Evolutionary conservation across 2,329 filamentous ascomycete genomes (phyloP).

Genomic region (Fusarium burgessii): DNA sequence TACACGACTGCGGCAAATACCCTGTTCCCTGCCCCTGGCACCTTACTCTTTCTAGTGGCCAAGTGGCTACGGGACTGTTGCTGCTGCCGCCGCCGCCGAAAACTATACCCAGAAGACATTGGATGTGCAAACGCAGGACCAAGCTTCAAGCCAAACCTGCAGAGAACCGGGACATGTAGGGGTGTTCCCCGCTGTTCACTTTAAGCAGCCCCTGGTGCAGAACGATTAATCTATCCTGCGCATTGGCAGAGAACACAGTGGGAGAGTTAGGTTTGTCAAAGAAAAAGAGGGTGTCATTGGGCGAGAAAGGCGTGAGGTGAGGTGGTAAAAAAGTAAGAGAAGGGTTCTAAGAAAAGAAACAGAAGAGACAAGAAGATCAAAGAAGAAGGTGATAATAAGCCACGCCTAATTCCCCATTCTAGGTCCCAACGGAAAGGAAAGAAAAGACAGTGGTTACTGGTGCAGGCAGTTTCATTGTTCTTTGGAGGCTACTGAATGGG

Average conservation of each 20-base stretch:
- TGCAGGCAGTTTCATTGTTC: slow-evolving; percentile 43
- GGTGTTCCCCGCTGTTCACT: slow-evolving; percentile 25
- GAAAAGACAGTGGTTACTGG: slow-evolving; percentile 11
- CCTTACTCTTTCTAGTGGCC: slow-evolving; percentile 22
- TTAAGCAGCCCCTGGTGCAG: slow-evolving; percentile 8
- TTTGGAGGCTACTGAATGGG: slow-evolving; percentile 38
- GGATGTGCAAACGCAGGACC: slow-evolving; percentile 42
- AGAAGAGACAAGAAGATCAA: slow-evolving; percentile 29
- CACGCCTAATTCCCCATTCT: slow-evolving; percentile 30
- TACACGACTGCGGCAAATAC: slow-evolving; percentile 17
- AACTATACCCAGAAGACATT: slow-evolving; percentile 13
- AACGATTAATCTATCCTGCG: slow-evolving; percentile 27
- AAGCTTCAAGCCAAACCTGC: slow-evolving; percentile 39
- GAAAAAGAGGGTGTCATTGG: background rate
- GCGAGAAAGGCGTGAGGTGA: background rate
- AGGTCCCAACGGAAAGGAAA: slow-evolving; percentile 32
- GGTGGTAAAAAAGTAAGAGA: slow-evolving; percentile 10
- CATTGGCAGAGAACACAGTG: slow-evolving; percentile 26
- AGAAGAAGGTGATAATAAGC: slow-evolving; percentile 40
- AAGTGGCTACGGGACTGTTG: slow-evolving; percentile 8
- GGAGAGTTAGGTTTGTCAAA: slow-evolving; percentile 15
- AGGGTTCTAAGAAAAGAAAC: slow-evolving; percentile 5
- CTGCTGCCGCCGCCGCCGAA: slow-evolving; percentile 22
- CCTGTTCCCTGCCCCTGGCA: slow-evolving; percentile 22
- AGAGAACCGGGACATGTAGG: slow-evolving; percentile 47